Evolutionary conservation across 2,329 filamentous ascomycete species (phyloP), one percentile per base, ranked within the genome.

Genomic region (Xylaria sp.): DNA sequence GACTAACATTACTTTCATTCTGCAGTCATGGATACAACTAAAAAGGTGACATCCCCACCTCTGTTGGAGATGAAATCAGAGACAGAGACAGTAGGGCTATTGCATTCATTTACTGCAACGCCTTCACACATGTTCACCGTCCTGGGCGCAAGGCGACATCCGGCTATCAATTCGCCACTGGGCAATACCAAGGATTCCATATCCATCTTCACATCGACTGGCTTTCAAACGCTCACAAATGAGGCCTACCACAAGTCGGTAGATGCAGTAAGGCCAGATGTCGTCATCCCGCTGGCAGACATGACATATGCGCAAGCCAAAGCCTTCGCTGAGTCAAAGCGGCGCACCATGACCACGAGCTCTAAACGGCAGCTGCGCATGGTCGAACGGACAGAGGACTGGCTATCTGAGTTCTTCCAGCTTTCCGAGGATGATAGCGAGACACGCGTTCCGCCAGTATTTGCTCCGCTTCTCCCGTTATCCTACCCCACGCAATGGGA

Each of bases 121-220:
- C 89, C 92, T 0, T 80, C 89, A 15, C 86, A 90, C 18, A 82
- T 89, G 39, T 80, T 92, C 55, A 87, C 94, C 8, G 81, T 99
- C 2, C 83, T 99, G 3, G 93, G 91, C 12, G 88, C 95, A 0
- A 90, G 96, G 63, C 87, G 95, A 39, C 89, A 91, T 58, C 92
- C 94, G 1, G 89, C 94, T 0, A 90, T 98, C 23, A 81, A 86
- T 9, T 89, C 91, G 7, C 92, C 93, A 0, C 84, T 89, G 72
- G 88, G 88, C 23, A 94, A 96, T 78, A 90, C 90, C 9, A 88
- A 91, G 70, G 88, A 87, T 48, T 87, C 90, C 56, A 85, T 98
- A 51, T 90, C 92, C 20, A 87, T 98, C 57, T 90, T 92, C 78
- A 97, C 96, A 1, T 95, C 94, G 0, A 93, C 94, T 0, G 96